These are phyloP conservation scores for Dendrothele bispora DNA, from an alignment of 768 basidiomycete species.

Conservation along the genomic window DNA sequence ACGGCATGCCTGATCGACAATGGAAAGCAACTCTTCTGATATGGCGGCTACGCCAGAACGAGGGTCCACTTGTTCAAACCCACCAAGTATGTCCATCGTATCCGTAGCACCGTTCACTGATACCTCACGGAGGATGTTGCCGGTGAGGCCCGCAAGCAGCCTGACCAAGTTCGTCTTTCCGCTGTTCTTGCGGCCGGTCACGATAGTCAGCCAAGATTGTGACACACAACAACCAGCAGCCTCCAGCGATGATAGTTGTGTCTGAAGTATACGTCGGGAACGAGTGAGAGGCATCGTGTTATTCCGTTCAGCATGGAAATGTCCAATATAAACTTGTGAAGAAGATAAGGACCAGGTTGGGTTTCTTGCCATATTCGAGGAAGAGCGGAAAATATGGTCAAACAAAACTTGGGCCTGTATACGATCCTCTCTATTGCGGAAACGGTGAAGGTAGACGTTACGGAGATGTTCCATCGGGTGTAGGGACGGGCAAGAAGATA, in stretches of 20 bases:
- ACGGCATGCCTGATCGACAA: constrained; percentile 40
- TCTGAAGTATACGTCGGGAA: constrained; percentile 55
- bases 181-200: constrained; percentile 69
- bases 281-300: constrained; percentile 36
- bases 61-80: constrained; percentile 88
- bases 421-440: constrained; percentile 75
- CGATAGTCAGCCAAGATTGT: constrained; percentile 85
- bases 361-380: constrained; percentile 18
- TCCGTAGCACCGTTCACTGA: constrained; percentile 86
- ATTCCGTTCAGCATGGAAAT: constrained; percentile 41
- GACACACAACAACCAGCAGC: constrained; percentile 71
- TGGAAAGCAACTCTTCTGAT: constrained; percentile 37
- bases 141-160: constrained; percentile 67
- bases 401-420: constrained; percentile 51
- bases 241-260: constrained; percentile 67
- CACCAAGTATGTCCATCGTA: constrained; percentile 90
- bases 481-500: constrained; percentile 23
- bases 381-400: constrained; percentile 44
- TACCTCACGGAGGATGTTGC: constrained; percentile 69
- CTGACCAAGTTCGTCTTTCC: constrained; percentile 83
- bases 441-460: constrained; percentile 81
- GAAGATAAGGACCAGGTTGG: constrained; percentile 47
- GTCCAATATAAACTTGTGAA: constrained; percentile 64
- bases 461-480: constrained; percentile 67
- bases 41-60: constrained; percentile 37